A percentile compares a stretch with the other conserved stretches of the same genome.
phyloP scores from a whole-genome alignment of 768 basidiomycete species.

The Clavaria fumosa region DNA sequence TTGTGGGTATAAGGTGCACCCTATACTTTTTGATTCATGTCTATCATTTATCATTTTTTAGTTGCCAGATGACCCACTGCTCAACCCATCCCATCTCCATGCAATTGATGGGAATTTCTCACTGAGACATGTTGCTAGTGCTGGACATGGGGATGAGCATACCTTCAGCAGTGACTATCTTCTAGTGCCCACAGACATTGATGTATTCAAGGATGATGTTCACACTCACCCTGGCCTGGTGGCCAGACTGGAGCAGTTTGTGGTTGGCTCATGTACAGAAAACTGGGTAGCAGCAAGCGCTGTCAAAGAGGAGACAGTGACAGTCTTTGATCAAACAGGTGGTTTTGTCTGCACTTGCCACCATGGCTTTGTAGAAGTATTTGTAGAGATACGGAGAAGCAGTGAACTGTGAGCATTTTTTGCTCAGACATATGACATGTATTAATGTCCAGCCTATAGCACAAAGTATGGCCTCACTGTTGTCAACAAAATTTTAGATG shows the following conservation, averaged over 20 bases:
- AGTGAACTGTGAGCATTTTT: slow-evolving; percentile 22
- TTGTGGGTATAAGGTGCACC: slow-evolving; percentile 21
- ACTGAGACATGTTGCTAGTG: slow-evolving; percentile 15
- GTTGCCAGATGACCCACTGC: slow-evolving; percentile 18
- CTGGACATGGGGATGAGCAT: slow-evolving; percentile 11
- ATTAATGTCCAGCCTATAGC: no score
- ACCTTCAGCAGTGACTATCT: slow-evolving; percentile 15
- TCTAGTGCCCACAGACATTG: slow-evolving; percentile 13
- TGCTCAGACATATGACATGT: no score
- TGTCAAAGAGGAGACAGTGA: slow-evolving; percentile 18
- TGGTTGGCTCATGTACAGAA: slow-evolving; percentile 14
- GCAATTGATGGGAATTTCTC: slow-evolving; percentile 23
- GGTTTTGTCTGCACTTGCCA: slow-evolving; percentile 23
- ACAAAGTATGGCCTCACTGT: slow-evolving; percentile 17
- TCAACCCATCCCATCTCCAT: slow-evolving; percentile 14
- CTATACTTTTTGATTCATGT: background rate
- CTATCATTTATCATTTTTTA: slow-evolving; percentile 3
- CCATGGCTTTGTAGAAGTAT: no score
- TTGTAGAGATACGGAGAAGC: slow-evolving; percentile 21
- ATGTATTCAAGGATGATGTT: slow-evolving; percentile 20
- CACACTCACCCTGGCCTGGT: slow-evolving; percentile 6
- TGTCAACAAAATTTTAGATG: slow-evolving; percentile 12
- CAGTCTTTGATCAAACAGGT: slow-evolving; percentile 23
- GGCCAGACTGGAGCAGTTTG: no score
- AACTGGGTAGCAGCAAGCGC: slow-evolving; percentile 19